phyloP scores from a whole-genome alignment of 179 eudicot species.

The Actinidia arguta region DNA sequence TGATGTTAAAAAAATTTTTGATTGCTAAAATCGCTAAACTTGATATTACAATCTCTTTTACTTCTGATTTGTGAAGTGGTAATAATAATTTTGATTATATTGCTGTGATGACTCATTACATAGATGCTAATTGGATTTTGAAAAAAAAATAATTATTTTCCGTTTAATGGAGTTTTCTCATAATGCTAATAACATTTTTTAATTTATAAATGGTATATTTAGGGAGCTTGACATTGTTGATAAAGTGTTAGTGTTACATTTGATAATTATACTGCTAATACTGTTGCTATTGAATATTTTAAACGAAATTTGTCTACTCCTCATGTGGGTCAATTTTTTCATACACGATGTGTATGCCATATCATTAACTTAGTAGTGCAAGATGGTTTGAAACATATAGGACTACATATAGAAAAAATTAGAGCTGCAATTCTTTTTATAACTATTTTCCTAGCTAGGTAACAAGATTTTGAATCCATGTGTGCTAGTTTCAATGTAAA shows the following conservation, averaged over 20 bases:
- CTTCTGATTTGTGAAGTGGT: neutral
- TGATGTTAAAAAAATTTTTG: neutral
- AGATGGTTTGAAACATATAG: neutral
- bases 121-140: neutral
- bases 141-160: neutral
- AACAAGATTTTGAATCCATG: neutral
- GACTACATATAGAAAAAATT: neutral
- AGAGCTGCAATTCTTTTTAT: neutral
- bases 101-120: neutral
- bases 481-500: neutral
- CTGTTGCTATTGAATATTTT: neutral
- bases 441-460: neutral
- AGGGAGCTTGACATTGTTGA: neutral
- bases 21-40: neutral
- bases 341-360: constrained; percentile 1
- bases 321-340: neutral
- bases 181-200: neutral
- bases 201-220: neutral
- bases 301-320: neutral
- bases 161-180: neutral
- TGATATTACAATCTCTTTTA: neutral
- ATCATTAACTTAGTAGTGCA: neutral
- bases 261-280: neutral
- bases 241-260: neutral
- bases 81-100: neutral